Base-by-base conservation (phyloP, 352 stramenopile genomes). In the Phytopythium montanum region DNA sequence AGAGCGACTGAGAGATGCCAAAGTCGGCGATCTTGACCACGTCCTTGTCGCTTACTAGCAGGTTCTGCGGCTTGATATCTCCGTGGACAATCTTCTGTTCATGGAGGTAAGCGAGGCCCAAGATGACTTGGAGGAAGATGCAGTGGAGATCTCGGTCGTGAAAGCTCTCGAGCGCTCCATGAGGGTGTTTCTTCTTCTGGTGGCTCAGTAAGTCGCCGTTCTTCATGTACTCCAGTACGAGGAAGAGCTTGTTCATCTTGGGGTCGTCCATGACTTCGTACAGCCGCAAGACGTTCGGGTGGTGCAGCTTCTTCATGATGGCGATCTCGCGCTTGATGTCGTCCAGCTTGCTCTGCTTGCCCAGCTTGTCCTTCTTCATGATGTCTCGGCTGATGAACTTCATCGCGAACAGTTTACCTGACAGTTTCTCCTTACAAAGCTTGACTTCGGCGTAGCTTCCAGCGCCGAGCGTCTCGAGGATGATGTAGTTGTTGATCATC, bases 171-270 rank as follows among this genome's bases (percentile, higher is more conserved):
- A 66, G 59, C 31, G 61, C 65, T 3, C 67, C 64, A 55, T 72
- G 56, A 0, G 62, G 65, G 29, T 87, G 70, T 53, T 90, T 90
- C 42, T 87, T 87, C 63, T 89, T 90, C 53, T 90, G 78, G 48
- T 89, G 78, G 28, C 76, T 85, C 10, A 91, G 64, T 65, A 91
- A 65, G 25, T 91, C 80, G 48, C 82, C 81, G 55, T 91, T 73
- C 36, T 89, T 87, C 73, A 99, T 97, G 75, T 98, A 99, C 70
- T 99, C 96, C n/a, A 99, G 73, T 3, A 99, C 94, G 62, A 99
- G 88, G 56, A 98, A 98, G 1, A 99, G 72, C 42, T 95, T 94
- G 72, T 98, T 95, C 59, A 93, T 91, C 44, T 94, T 93, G 5
- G 92, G 85, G 53, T 96, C 95, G 68, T 99, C 95, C 78, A 99